Evolutionary conservation across 371 early-diverging fungal genomes (phyloP), one percentile per base, ranked within the genome.

Genomic region (Mucor indicus): DNA sequence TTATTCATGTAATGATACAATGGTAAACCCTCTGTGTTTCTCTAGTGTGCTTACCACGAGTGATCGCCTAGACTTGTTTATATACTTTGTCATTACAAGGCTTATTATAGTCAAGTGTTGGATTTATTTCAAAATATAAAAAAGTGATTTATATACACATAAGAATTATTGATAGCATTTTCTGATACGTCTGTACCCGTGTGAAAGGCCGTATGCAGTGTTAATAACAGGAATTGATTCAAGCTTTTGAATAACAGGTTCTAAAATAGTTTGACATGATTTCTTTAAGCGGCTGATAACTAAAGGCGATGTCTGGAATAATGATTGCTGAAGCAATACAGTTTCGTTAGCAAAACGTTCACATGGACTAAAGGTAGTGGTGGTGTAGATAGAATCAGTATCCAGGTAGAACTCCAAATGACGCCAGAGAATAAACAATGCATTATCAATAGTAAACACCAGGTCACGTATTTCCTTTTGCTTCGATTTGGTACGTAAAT

Each of bases 371-470:
- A 45, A 42, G 11, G 45, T 29, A 3, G 54, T 30, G 1, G 53
- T 27, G 29, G 37, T 23, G 8, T 54, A 44, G 1, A 50, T 38
- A 12, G 53, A 44, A 3, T 53, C 40, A 15, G 21, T 36, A 7
- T 57, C 31, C 46, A 66, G 36, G 27, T 69, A 69, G 19, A 44
- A 69, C 24, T 57, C 70, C 4, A 69, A 53, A 24, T 69, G 70
- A 13, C 70, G 63, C 67, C 66, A 66, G 3, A 63, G 53, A 27
- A 69, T 46, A 27, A 60, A 46, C 5, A 66, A 3, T 2, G 54
- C 48, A 17, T 57, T 62, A 35, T 69, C 64, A 12, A 63, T 42
- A 3, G 57, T 53, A 41, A 62, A 60, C 9, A 53, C n/a, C n/a
- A 58, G 36, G 15, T 62, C 46, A 1, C 44, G 40, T 23, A 68